A percentile compares a stretch with the other conserved stretches of the same genome.
phyloP scores from a whole-genome alignment of 164 flowering plant species.

The Santalum album region DNA sequence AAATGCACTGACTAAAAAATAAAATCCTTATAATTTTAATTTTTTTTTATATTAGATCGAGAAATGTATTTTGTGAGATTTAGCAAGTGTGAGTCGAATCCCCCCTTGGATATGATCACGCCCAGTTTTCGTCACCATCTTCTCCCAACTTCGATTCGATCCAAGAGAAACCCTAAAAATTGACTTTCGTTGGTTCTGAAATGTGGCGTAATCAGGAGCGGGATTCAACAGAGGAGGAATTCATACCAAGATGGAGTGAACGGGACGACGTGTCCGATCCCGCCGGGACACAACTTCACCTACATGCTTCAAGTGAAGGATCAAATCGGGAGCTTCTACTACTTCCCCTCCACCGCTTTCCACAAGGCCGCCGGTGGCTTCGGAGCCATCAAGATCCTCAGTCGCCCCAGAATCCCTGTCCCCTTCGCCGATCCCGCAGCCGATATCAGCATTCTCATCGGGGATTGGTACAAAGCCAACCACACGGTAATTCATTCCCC shows the following conservation, averaged over 20 bases:
- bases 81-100: too few relatives aligned
- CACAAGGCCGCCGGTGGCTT: conserved; percentile 94
- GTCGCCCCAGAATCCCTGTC: conserved; percentile 73
- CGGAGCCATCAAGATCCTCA: conserved; percentile 70
- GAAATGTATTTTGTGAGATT: too few relatives aligned
- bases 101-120: too few relatives aligned
- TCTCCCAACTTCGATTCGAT: too few relatives aligned
- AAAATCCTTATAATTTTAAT: too few relatives aligned
- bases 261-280: conserved; percentile 88
- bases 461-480: conserved; percentile 77
- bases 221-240: conserved; percentile 73
- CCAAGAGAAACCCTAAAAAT: too few relatives aligned
- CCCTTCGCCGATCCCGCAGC: conserved; percentile 70
- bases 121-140: too few relatives aligned
- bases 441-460: conserved; percentile 68
- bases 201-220: too few relatives aligned
- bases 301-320: conserved; percentile 84
- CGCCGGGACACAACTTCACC: conserved; percentile 78
- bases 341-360: conserved; percentile 76
- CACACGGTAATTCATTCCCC: conserved; percentile 51
- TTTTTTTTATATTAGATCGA: too few relatives aligned
- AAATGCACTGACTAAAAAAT: too few relatives aligned
- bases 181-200: too few relatives aligned
- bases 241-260: conserved; percentile 71
- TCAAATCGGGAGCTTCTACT: conserved; percentile 83